phyloP scores from a whole-genome alignment of 345 rosid genomes.

The Durio zibethinus region DNA sequence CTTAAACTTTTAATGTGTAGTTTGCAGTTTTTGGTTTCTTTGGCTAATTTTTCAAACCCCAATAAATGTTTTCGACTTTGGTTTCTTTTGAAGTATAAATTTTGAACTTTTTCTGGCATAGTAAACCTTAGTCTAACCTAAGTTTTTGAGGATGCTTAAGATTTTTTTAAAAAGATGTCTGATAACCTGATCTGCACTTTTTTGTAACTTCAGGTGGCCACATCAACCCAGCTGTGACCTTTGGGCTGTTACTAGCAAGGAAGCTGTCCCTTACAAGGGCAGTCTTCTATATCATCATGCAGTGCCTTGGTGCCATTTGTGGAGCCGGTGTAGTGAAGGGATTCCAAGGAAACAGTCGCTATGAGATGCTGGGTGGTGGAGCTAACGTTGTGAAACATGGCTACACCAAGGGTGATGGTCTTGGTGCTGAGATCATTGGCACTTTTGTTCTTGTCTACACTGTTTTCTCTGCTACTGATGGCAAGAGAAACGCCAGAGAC shows the following conservation, averaged over 20 bases:
- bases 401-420: conserved; percentile 63
- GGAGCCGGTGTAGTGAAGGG: conserved; percentile 78
- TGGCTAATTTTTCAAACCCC: too few relatives aligned
- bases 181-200: conserved; percentile 15
- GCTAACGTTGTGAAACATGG: conserved; percentile 54
- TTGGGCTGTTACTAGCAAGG: conserved; percentile 61
- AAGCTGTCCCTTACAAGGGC: conserved; percentile 69
- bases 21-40: background rate
- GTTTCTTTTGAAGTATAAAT: background rate
- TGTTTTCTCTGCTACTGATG: conserved; percentile 76
- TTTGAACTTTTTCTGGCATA: background rate
- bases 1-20: background rate
- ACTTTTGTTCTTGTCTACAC: conserved; percentile 69
- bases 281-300: conserved; percentile 58
- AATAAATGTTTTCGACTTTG: background rate
- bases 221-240: conserved; percentile 68
- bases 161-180: background rate
- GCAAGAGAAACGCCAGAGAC: conserved; percentile 77
- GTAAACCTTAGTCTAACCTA: too few relatives aligned
- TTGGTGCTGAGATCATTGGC: conserved; percentile 66
- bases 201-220: conserved; percentile 50
- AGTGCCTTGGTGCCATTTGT: conserved; percentile 67
- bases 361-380: conserved; percentile 44
- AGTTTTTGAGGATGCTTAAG: background rate
- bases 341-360: conserved; percentile 29